Conservation (phyloP, 2,329 filamentous ascomycete genomes). For the Hypoxylon sp. region DNA sequence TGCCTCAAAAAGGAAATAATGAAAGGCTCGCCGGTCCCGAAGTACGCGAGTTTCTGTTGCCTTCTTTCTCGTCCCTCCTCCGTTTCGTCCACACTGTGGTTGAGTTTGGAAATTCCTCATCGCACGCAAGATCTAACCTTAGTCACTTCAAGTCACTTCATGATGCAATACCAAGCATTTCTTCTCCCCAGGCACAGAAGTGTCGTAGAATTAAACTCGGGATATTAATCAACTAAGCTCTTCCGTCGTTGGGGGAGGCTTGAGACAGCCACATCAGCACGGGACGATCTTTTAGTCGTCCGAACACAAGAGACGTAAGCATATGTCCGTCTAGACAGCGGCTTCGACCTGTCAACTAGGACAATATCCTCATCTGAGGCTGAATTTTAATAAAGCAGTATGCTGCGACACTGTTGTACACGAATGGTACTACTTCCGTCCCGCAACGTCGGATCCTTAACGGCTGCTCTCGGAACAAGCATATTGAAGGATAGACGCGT, state of each 20-base stretch:
- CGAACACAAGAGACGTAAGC: constrained; percentile 11
- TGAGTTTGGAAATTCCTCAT: constrained; percentile 7
- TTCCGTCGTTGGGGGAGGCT: constrained; percentile 13
- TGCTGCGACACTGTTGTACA: constrained; percentile 45
- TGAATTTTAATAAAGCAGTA: constrained; percentile 26
- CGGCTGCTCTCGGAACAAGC: constrained; percentile 7
- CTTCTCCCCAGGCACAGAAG: background rate
- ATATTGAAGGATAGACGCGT: constrained; percentile 27
- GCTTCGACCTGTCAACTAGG: constrained; percentile 7
- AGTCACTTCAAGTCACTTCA: constrained; percentile 6
- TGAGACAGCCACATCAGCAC: constrained; percentile 12
- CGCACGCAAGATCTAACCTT: constrained; percentile 23
- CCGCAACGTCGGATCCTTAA: constrained; percentile 17
- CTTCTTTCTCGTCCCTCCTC: background rate
- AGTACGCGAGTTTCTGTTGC: constrained; percentile 3
- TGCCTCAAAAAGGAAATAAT: constrained; percentile 13
- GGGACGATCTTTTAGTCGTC: background rate
- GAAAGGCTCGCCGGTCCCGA: constrained; percentile 26
- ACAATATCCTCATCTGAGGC: constrained; percentile 11
- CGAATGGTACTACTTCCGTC: constrained; percentile 26
- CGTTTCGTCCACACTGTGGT: background rate
- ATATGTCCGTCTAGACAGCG: constrained; percentile 3
- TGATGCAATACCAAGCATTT: constrained; percentile 9
- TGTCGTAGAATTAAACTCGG: constrained; percentile 16
- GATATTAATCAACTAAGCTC: constrained; percentile 1